phyloP scores from a whole-genome alignment of 2,329 filamentous ascomycete species.

The Colletotrichum truncatum region DNA sequence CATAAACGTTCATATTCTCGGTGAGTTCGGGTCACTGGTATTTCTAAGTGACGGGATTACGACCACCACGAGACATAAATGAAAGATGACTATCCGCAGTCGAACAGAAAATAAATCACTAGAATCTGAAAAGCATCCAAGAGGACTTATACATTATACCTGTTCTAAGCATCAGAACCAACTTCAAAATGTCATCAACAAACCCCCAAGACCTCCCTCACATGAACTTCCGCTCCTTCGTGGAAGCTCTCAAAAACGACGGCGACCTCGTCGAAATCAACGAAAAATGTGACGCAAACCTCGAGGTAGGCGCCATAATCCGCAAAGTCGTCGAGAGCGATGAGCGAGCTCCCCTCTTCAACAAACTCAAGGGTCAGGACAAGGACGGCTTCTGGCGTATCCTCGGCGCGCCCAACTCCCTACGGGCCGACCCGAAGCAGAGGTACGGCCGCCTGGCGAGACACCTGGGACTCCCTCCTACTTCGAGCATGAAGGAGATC shows the following conservation, averaged over 20 bases:
- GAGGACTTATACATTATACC: neutral
- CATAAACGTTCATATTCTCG: neutral
- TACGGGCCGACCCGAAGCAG: conserved; percentile 42
- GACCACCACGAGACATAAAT: neutral
- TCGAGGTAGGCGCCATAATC: conserved; percentile 57
- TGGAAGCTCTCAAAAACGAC: conserved; percentile 52
- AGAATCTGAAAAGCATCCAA: neutral
- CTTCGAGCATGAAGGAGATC: conserved; percentile 47
- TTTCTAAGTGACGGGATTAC: neutral
- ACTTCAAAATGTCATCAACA: neutral
- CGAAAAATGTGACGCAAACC: conserved; percentile 50
- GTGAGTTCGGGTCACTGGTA: neutral
- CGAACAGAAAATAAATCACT: neutral
- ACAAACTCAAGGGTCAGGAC: conserved; percentile 55
- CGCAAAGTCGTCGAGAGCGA: conserved; percentile 53
- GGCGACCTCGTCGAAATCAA: conserved; percentile 55
- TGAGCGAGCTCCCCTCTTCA: conserved; percentile 59
- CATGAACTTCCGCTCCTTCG: conserved; percentile 54
- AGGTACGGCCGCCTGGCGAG: conserved; percentile 52
- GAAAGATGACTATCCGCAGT: neutral
- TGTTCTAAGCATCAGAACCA: neutral
- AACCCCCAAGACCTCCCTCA: conserved; percentile 31
- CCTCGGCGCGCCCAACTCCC: conserved; percentile 51
- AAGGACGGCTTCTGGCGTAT: conserved; percentile 57
- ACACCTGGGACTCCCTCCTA: conserved; percentile 49